Evolutionary conservation across 2,329 filamentous ascomycete species (phyloP).

Genomic region (Lecanosticta acicola): DNA sequence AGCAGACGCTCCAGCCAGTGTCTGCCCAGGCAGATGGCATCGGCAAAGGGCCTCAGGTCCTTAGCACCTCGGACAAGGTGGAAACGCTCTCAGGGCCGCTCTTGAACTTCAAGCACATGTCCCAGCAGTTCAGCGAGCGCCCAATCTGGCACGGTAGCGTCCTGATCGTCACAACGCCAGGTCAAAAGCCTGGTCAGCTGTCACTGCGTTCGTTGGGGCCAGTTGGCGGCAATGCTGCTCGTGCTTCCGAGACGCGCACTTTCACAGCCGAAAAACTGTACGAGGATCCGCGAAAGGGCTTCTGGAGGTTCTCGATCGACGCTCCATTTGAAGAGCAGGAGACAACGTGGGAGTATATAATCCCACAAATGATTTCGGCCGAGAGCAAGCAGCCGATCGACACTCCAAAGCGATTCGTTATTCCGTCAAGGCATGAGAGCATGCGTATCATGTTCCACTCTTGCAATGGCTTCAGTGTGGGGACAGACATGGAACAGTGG

Average conservation of each 20-base stretch:
- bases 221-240: conserved; percentile 31
- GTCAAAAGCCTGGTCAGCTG: conserved; percentile 58
- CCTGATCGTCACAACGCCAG: conserved; percentile 71
- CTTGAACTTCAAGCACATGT: conserved; percentile 72
- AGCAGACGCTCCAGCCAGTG: conserved; percentile 11
- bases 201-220: conserved; percentile 49
- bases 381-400: conserved; percentile 19
- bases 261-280: conserved; percentile 53
- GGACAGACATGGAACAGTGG: conserved; percentile 59
- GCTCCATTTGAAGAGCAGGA: conserved; percentile 67
- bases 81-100: conserved; percentile 68
- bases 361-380: conserved; percentile 55
- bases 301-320: conserved; percentile 54
- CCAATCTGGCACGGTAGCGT: conserved; percentile 77
- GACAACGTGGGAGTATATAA: conserved; percentile 70
- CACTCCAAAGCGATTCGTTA: conserved; percentile 47
- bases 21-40: conserved; percentile 30
- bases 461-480: conserved; percentile 63
- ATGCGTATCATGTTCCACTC: conserved; percentile 67
- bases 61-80: conserved; percentile 37
- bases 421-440: conserved; percentile 56
- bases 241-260: conserved; percentile 26
- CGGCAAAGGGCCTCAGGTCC: conserved; percentile 40
- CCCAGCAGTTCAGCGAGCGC: conserved; percentile 43
- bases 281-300: conserved; percentile 53